A percentile compares a stretch with the other conserved stretches of the same genome.
phyloP scores from a whole-genome alignment of 2,329 filamentous ascomycete genomes.

The Dryadomyces quercivorus region DNA sequence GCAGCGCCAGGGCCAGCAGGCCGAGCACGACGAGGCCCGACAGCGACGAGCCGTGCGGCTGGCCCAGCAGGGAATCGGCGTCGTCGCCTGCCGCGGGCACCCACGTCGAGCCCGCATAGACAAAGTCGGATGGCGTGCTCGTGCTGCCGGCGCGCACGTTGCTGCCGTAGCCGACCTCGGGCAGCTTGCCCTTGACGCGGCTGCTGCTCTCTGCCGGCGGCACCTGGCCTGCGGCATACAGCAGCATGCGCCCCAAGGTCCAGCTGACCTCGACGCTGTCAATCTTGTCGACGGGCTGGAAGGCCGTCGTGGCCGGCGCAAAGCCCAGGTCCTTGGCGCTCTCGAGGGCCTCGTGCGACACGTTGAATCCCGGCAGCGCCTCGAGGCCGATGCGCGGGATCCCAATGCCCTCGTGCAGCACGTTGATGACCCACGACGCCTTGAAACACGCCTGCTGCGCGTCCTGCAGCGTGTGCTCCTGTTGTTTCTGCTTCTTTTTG shows the following conservation, averaged over 20 bases:
- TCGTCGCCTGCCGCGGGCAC: conserved; percentile 31
- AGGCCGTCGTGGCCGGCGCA: conserved; percentile 48
- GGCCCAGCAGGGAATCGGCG: conserved; percentile 48
- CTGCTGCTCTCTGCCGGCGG: conserved; percentile 35
- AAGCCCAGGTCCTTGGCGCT: conserved; percentile 63
- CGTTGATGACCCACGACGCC: conserved; percentile 93
- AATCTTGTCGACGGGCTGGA: conserved; percentile 88
- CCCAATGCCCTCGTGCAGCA: conserved; percentile 91
- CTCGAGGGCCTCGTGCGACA: conserved; percentile 57
- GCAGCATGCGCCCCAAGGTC: conserved; percentile 92
- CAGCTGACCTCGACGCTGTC: conserved; percentile 87
- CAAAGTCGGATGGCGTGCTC: conserved; percentile 61
- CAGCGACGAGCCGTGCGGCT: conserved; percentile 56
- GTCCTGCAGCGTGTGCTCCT: conserved; percentile 63
- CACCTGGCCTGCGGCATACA: conserved; percentile 86
- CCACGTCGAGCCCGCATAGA: conserved; percentile 57
- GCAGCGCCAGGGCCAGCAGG: conserved; percentile 51
- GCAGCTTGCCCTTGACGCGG: conserved; percentile 24
- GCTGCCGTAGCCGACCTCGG: conserved; percentile 86
- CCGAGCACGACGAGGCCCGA: conserved; percentile 65
- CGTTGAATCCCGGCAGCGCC: conserved; percentile 48
- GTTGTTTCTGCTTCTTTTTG: conserved; percentile 26
- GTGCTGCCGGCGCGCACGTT: conserved; percentile 51
- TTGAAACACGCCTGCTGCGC: conserved; percentile 93
- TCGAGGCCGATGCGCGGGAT: conserved; percentile 78